These are phyloP conservation scores for Xylaria sp. DNA, from an alignment of 2,329 filamentous ascomycete species.

Conservation along the genomic window DNA sequence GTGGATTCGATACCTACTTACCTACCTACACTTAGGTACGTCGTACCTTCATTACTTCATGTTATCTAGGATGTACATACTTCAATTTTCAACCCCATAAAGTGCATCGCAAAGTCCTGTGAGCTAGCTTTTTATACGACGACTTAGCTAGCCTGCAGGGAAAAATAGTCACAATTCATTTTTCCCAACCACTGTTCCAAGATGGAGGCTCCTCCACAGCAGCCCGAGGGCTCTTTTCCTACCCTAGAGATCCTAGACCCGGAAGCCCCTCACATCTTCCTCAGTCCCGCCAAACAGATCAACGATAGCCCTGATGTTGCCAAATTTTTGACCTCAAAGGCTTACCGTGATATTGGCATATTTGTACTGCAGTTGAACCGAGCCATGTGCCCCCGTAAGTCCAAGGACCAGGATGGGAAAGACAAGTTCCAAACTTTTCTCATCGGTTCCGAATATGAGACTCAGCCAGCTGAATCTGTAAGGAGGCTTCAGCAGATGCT, in stretches of 20 bases:
- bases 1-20: too few relatives aligned
- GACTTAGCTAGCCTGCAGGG: neutral
- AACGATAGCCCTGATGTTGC: conserved; percentile 84
- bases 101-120: neutral
- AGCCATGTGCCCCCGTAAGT: conserved; percentile 79
- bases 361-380: conserved; percentile 93
- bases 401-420: conserved; percentile 52
- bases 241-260: conserved; percentile 63
- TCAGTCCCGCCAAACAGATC: conserved; percentile 80
- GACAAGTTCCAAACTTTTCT: conserved; percentile 61
- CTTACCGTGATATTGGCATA: conserved; percentile 86
- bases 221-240: conserved; percentile 42
- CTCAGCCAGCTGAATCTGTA: conserved; percentile 66
- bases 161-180: neutral
- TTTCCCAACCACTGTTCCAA: neutral
- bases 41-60: neutral
- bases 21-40: neutral
- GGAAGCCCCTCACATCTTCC: conserved; percentile 66
- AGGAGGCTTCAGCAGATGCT: conserved; percentile 74
- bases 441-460: conserved; percentile 55
- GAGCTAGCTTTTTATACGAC: neutral
- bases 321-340: conserved; percentile 81
- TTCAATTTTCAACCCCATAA: neutral
- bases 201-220: conserved; percentile 34
- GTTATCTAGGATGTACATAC: neutral